Percentiles rank a stretch among this genome's conserved stretches.
These are phyloP conservation scores for Maudiozyma turicensis DNA, from an alignment of 805 yeast genomes.

Conservation along the genomic window DNA sequence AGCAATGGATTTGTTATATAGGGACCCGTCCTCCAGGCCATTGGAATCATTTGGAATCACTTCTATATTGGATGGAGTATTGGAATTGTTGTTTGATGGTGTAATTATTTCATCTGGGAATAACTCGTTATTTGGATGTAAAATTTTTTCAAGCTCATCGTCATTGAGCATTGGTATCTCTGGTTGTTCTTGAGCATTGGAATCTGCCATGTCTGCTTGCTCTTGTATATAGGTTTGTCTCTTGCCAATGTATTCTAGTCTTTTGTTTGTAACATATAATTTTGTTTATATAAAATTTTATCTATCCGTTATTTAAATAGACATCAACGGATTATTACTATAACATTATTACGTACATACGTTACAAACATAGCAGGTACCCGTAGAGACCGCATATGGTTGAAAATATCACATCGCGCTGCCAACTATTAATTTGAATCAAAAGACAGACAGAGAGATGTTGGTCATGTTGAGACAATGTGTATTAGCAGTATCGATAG, in stretches of 20 bases:
- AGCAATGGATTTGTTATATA: not conserved
- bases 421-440: no score
- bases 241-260: not conserved
- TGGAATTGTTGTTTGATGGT: constrained; percentile 1
- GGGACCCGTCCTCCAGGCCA: not conserved
- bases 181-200: constrained; percentile 48
- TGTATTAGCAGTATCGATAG: no score
- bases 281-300: no score
- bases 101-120: constrained; percentile 7
- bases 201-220: not conserved
- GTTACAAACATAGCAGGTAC: no score
- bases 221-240: not conserved
- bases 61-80: not conserved
- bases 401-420: no score
- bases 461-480: no score
- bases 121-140: constrained; percentile 8
- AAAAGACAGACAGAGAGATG: no score
- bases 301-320: no score
- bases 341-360: no score
- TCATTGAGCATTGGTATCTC: constrained; percentile 15
- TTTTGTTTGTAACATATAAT: no score
- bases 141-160: constrained; percentile 20
- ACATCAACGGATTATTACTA: no score
- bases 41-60: not conserved
- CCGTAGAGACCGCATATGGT: no score